Conservation (phyloP, 129 eudicot species). For the Flaveria trinervia region DNA sequence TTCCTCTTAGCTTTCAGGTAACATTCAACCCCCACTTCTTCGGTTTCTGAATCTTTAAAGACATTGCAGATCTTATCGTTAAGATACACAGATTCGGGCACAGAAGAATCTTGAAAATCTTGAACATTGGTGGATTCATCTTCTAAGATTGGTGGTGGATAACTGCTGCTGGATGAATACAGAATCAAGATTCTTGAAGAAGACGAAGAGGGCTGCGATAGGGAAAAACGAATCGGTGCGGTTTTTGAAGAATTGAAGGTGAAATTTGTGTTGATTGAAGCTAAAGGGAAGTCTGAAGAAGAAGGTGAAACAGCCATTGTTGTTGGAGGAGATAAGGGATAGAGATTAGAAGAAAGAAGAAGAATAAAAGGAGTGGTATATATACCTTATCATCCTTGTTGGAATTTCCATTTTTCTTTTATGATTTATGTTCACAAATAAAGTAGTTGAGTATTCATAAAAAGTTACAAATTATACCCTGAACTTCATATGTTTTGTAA, state of each 20-base stretch:
- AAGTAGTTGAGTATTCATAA: constrained; percentile 10
- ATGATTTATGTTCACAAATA: constrained; percentile 6
- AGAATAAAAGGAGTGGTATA: constrained; percentile 29
- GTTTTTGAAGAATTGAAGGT: constrained; percentile 32
- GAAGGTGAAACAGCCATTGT: constrained; percentile 63
- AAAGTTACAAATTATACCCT: constrained; percentile 19
- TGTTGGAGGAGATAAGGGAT: constrained; percentile 46
- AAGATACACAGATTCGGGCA: constrained; percentile 38
- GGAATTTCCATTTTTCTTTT: constrained; percentile 1
- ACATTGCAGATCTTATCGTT: constrained; percentile 51
- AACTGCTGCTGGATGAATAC: constrained; percentile 42
- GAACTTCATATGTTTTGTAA: not conserved
- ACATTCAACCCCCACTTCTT: constrained; percentile 48
- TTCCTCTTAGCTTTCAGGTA: constrained; percentile 63
- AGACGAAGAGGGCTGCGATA: constrained; percentile 40
- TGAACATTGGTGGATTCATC: constrained; percentile 40
- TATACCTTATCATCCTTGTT: constrained; percentile 53
- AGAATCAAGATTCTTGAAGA: constrained; percentile 37
- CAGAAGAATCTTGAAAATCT: constrained; percentile 34
- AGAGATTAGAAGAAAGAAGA: constrained; percentile 31
- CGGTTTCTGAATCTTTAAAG: constrained; percentile 52
- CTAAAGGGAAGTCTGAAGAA: constrained; percentile 55
- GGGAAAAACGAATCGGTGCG: constrained; percentile 30
- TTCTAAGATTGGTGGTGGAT: constrained; percentile 49
- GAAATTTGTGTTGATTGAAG: constrained; percentile 35